These are phyloP conservation scores for Golubevia pallescens DNA, from an alignment of 1,284 basidiomycete species.

Conservation along the genomic window DNA sequence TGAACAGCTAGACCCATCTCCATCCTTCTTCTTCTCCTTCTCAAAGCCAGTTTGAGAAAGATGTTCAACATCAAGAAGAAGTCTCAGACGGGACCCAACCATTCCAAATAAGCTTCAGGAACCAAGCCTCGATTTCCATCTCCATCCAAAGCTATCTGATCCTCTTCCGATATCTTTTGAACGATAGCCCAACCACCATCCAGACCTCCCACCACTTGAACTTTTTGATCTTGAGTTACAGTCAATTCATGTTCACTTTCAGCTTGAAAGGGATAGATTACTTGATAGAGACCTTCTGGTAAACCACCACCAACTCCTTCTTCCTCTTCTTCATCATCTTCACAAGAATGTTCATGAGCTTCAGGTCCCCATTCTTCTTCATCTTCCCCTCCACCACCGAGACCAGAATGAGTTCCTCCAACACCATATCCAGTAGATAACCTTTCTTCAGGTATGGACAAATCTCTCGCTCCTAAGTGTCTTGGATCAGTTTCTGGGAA, in stretches of 20 bases:
- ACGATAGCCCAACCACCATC: slow-evolving; percentile 45
- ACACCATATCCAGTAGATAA: no score
- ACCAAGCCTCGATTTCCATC: slow-evolving; percentile 24
- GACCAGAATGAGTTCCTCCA: not conserved
- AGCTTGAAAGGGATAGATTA: slow-evolving; percentile 37
- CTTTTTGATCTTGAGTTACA: slow-evolving; percentile 20
- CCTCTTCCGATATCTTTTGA: not conserved
- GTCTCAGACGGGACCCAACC: slow-evolving; percentile 8
- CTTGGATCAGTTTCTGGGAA: slow-evolving; percentile 27
- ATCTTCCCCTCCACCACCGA: slow-evolving; percentile 9
- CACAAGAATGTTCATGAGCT: slow-evolving; percentile 26
- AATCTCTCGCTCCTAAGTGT: slow-evolving; percentile 16
- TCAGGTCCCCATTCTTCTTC: slow-evolving; percentile 10
- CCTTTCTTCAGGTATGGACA: not conserved
- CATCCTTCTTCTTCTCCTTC: no score
- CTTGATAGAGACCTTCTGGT: slow-evolving; percentile 28
- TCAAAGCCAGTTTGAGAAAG: no score
- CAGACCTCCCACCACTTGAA: slow-evolving; percentile 33
- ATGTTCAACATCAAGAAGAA: no score
- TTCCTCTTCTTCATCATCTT: slow-evolving; percentile 30
- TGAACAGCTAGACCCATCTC: no score
- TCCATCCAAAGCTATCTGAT: not conserved
- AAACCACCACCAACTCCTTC: slow-evolving; percentile 20
- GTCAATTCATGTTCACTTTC: slow-evolving; percentile 41
- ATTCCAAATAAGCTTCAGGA: slow-evolving; percentile 34